Evolutionary conservation across 1,139 yeast genomes (phyloP), one percentile per base, ranked within the genome.

Genomic region (Pichia sp.): DNA sequence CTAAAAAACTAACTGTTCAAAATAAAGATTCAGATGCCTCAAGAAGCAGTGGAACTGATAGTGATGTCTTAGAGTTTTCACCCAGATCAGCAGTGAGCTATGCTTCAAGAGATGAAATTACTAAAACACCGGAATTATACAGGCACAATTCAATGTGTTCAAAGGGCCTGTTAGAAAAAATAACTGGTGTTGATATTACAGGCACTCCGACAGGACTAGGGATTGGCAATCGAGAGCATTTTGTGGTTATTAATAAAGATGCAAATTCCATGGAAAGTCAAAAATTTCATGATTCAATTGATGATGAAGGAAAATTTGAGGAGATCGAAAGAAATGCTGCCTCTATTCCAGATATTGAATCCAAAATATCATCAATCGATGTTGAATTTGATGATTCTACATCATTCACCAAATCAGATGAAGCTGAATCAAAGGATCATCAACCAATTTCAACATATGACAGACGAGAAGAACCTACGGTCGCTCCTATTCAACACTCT

Each of bases 381-480:
- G 34, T 4, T 26, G 31, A 31, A 9, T 27, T n/a, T 2, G 38
- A 25, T 5, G 31, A 29, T 33, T 10, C 11, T 31, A 11, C 9
- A 10, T 28, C 5, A 18, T 7, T 28, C 10, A 11, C 18, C 10
- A 37, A 25, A 8, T 2, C 18, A 18, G 18, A 41, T 34, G 27
- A n/a, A 6, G 34, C n/a, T 27, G 39, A 46, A 32, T 6, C 6
- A 8, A 6, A 30, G 10, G 3, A 9, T 9, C 30, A 18, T 9
- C 39, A 39, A 7, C 29, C 39, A 6, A 32, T 45, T 30, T 4
- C 38, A 11, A 40, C 48, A 2, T 69, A 69, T 52, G 73, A 70
- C 44, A 63, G 70, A 41, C 64, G 75, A 47, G 81, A 76, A 53
- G 75, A 75, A 48, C 81, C 81, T 1, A 71, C 67, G 42, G 78